Evolutionary conservation across 176 grass and related monocot species (phyloP), one percentile per base, ranked within the genome.

Genomic region (Oryza australiensis): DNA sequence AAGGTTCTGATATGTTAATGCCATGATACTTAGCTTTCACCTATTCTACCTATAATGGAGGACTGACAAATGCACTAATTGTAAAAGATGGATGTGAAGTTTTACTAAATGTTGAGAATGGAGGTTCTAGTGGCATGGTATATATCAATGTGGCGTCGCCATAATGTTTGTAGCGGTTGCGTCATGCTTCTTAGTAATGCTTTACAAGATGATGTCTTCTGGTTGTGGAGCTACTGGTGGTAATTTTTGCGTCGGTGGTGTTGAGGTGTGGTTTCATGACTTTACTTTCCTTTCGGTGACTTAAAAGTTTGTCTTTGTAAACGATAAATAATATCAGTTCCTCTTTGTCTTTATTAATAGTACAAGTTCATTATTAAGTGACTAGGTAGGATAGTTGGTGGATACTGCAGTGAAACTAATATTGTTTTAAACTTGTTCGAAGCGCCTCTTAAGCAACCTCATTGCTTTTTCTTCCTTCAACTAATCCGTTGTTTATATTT

Each of bases 171-270:
- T n/a, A n/a, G n/a, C n/a, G n/a, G n/a, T n/a, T n/a, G n/a, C 92
- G 55, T 98, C 95, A 10, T 92, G 90, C 81, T 98, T 98, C 90
- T 85, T 98, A 42, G 87, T 98, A 66, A 89, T 98, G 79, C 90
- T 98, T 67, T 98, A 98, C 66, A 94, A 98, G 68, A 78, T 93
- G 18, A 94, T 98, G 92, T 94, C 92, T 60, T 81, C 72, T 98
- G 95, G 95, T 98, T 75, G 73, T 94, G 62, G 90, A 94, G 78
- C 79, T 98, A 68, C 89, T 98, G 88, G 92, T 98, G 45, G 80
- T 94, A 33, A 87, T 22, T 98, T 98, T 81, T 91, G 95, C 88
- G 92, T 98, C n/a, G 95, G 95, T 1, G 95, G 95, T 70, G 84
- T 98, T 72, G 95, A 98, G 94, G 94, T 97, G 69, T 29, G 24